Evolutionary conservation across 1,139 yeast species (phyloP).

Genomic region (Petasospora rhodanensis): DNA sequence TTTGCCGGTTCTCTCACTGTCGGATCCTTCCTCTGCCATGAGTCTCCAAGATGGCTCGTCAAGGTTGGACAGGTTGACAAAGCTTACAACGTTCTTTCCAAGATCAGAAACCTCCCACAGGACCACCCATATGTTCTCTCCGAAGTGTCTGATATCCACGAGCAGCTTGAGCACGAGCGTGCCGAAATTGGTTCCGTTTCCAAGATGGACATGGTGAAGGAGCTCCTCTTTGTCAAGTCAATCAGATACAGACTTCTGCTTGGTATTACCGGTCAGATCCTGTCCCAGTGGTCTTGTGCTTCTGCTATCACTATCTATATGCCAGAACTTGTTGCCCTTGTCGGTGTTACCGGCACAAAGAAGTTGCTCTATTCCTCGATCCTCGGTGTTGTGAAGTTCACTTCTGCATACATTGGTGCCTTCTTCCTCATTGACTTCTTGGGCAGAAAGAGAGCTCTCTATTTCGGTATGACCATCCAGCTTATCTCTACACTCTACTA

Average conservation of each 20-base stretch:
- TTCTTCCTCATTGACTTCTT: conserved; percentile 38
- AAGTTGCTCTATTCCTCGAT: conserved; percentile 52
- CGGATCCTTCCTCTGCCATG: conserved; percentile 50
- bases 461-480: conserved; percentile 35
- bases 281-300: conserved; percentile 64
- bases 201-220: conserved; percentile 30
- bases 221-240: conserved; percentile 37
- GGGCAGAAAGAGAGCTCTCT: conserved; percentile 44
- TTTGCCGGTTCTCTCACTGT: conserved; percentile 42
- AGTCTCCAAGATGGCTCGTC: conserved; percentile 64
- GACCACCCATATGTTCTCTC: conserved; percentile 49
- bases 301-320: conserved; percentile 54
- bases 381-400: conserved; percentile 46
- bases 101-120: conserved; percentile 32
- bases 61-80: conserved; percentile 62
- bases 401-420: conserved; percentile 41
- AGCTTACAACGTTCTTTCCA: conserved; percentile 33
- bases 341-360: conserved; percentile 39
- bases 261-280: conserved; percentile 41
- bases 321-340: conserved; percentile 46
- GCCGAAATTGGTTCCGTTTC: conserved; percentile 33
- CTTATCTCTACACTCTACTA: conserved; percentile 32
- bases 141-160: conserved; percentile 52
- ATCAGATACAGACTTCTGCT: conserved; percentile 46
- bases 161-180: conserved; percentile 38